These are phyloP conservation scores for Pisolithus thermaeus DNA, from an alignment of 1,284 basidiomycete genomes.

Conservation along the genomic window DNA sequence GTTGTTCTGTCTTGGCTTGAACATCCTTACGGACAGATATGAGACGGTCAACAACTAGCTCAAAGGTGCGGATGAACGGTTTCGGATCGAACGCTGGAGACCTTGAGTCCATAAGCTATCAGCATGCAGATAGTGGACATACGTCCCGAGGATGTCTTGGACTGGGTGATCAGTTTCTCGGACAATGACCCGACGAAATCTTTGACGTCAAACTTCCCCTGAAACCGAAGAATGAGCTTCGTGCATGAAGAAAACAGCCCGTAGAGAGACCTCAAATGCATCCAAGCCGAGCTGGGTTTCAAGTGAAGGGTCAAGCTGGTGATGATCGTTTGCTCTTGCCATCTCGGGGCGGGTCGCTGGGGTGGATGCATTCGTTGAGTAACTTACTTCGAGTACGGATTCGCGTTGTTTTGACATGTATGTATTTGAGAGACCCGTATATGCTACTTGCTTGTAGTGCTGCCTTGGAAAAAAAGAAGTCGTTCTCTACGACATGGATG, in stretches of 20 bases:
- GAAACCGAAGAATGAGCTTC: slow-evolving; percentile 8
- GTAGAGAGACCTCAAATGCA: slow-evolving; percentile 53
- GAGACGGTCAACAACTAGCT: slow-evolving; percentile 83
- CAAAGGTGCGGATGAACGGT: slow-evolving; percentile 90
- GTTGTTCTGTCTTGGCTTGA: slow-evolving; percentile 80
- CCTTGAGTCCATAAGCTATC: slow-evolving; percentile 3
- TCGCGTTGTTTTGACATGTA: slow-evolving; percentile 29
- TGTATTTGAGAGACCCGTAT: slow-evolving; percentile 10
- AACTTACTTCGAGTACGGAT: neutral
- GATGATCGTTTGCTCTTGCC: slow-evolving; percentile 13
- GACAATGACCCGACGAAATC: slow-evolving; percentile 85
- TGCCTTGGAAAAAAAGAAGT: neutral
- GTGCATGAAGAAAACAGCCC: neutral
- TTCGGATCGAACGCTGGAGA: slow-evolving; percentile 83
- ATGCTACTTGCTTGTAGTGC: neutral
- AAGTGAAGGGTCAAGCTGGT: slow-evolving; percentile 46
- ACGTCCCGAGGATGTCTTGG: slow-evolving; percentile 81
- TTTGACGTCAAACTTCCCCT: slow-evolving; percentile 90
- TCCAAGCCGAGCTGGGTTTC: slow-evolving; percentile 60
- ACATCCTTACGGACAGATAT: slow-evolving; percentile 85
- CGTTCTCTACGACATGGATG: slow-evolving; percentile 14
- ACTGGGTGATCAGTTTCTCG: slow-evolving; percentile 80
- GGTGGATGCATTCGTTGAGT: neutral
- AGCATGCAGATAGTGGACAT: slow-evolving; percentile 30
- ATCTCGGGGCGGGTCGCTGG: neutral